These are phyloP conservation scores for Brassica incana DNA, from an alignment of 345 rosid species.

Conservation along the genomic window DNA sequence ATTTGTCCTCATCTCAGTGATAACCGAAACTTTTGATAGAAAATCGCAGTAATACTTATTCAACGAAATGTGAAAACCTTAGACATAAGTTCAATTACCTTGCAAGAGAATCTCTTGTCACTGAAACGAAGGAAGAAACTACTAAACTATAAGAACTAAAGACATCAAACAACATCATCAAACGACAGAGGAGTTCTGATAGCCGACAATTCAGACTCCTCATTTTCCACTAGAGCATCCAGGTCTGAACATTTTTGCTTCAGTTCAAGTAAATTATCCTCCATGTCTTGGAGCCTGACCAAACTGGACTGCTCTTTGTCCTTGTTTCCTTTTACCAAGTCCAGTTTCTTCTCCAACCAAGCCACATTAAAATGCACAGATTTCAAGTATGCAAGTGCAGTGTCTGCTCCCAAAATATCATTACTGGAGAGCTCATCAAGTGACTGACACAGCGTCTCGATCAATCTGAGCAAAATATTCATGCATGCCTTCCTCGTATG, in stretches of 20 bases:
- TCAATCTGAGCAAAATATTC: not conserved
- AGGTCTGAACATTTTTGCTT: not conserved
- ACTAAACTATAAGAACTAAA: not conserved
- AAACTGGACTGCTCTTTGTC: not conserved
- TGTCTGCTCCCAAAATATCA: not conserved
- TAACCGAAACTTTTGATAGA: no score
- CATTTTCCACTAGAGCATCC: not conserved
- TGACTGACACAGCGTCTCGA: not conserved
- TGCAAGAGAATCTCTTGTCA: not conserved
- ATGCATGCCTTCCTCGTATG: not conserved
- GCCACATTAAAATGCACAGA: not conserved
- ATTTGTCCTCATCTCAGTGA: no score
- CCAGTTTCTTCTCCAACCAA: not conserved
- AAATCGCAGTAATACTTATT: no score
- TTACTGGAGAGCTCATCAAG: not conserved
- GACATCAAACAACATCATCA: not conserved
- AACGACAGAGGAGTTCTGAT: not conserved
- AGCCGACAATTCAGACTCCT: not conserved
- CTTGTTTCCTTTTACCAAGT: not conserved
- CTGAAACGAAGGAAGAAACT: not conserved
- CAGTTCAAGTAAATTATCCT: not conserved
- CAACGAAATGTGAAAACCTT: no score
- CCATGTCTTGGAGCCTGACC: not conserved
- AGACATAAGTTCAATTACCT: not conserved
- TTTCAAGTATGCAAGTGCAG: not conserved